Percentiles rank a stretch among this genome's conserved stretches.
These are phyloP conservation scores for Leishmania guyanensis DNA, from an alignment of 208 protist species.

Conservation along the genomic window DNA sequence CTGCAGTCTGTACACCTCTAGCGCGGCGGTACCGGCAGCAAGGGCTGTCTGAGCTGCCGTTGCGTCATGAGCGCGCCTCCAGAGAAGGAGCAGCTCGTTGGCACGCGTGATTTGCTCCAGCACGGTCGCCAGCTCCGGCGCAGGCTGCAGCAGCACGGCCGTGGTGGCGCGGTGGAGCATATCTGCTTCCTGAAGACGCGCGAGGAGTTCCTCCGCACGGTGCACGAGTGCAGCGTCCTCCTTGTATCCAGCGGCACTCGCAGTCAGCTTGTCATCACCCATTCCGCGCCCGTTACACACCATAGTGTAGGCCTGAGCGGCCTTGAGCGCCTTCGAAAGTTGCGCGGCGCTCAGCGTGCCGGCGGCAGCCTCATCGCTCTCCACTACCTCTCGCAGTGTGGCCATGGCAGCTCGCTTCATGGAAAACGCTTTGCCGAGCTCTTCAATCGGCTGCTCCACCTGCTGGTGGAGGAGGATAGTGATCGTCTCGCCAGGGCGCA, in stretches of 20 bases:
- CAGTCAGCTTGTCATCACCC: background rate
- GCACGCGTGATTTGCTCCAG: constrained; percentile 64
- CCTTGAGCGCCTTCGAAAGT: constrained; percentile 27
- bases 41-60: constrained; percentile 27
- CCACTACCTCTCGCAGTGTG: constrained; percentile 38
- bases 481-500: constrained; percentile 62
- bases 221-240: constrained; percentile 36
- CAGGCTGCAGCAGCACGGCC: constrained; percentile 28
- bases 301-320: constrained; percentile 9
- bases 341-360: constrained; percentile 11
- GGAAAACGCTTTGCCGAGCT: constrained; percentile 35
- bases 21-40: constrained; percentile 21
- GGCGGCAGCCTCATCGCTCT: background rate
- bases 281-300: background rate
- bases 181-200: constrained; percentile 55
- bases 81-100: constrained; percentile 63
- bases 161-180: constrained; percentile 17
- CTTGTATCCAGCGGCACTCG: background rate
- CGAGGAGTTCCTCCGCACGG: constrained; percentile 52
- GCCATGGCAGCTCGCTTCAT: constrained; percentile 31
- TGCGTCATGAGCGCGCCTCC: constrained; percentile 42
- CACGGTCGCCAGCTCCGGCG: constrained; percentile 41
- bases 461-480: constrained; percentile 43
- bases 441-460: constrained; percentile 48
- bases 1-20: constrained; percentile 7